These are phyloP conservation scores for Patellifolia procumbens DNA, from an alignment of 179 eudicot genomes.

Conservation along the genomic window DNA sequence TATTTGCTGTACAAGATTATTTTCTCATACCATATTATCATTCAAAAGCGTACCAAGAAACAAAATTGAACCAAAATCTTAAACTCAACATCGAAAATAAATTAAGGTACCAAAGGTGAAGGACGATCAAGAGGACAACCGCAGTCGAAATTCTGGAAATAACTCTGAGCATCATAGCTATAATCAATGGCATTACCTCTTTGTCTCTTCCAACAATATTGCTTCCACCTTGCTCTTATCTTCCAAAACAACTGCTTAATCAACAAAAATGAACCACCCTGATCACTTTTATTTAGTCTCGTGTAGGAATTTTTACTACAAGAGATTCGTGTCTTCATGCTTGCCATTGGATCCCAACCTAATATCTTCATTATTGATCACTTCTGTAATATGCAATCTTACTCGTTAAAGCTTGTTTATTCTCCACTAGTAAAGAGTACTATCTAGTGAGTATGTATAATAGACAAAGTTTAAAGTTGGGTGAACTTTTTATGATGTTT, in stretches of 20 bases:
- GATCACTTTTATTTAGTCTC: neutral
- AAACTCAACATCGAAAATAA: neutral
- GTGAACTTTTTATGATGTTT: neutral
- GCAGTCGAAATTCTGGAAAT: neutral
- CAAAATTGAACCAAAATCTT: neutral
- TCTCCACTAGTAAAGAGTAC: neutral
- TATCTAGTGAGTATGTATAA: neutral
- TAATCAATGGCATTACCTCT: neutral
- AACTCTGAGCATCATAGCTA: conserved; percentile 8
- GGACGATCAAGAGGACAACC: conserved; percentile 9
- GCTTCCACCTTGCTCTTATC: conserved; percentile 6
- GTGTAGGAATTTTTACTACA: neutral
- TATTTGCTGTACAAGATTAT: too few species aligned
- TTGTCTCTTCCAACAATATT: neutral
- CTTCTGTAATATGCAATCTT: neutral
- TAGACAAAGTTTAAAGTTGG: neutral
- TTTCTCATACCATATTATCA: neutral
- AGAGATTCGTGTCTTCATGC: conserved; percentile 7
- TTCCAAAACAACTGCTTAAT: conserved; percentile 14
- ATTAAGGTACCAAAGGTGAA: conserved; percentile 9
- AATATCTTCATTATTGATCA: neutral
- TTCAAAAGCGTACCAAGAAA: neutral
- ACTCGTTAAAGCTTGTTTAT: neutral
- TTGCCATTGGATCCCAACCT: conserved; percentile 17
- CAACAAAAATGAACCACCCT: neutral